Base-by-base conservation (phyloP, 2,329 filamentous ascomycete genomes). In the Aaosphaeria arxii region DNA sequence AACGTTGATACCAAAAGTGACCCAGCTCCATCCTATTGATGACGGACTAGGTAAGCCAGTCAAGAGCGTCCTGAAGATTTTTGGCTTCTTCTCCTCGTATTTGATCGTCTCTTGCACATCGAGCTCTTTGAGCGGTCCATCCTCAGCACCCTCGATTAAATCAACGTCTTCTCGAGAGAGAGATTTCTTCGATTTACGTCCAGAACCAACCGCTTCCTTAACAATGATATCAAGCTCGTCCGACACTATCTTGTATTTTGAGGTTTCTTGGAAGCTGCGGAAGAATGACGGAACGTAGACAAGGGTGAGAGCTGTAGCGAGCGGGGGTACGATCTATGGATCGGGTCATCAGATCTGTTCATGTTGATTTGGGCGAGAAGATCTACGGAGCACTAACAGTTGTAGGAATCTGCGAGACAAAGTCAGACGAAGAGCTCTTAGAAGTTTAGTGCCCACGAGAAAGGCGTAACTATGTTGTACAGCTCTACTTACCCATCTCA, bases 21-120 rank as follows among this genome's bases (percentile, higher is more conserved):
- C 57, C 42, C 82, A 71, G 17, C 88, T 92, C 58, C 85, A 78
- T 24, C 85, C 59, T 9, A 81, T 74, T 44, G 84, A 89, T n/a
- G 77, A 79, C 5, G 87, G 81, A 58, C 84, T 90, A 1, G 94
- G 92, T 0, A 86, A 73, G 4, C 94, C 94, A 3, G 83, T 83
- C 28, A 95, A 71, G 5, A 97, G 74, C 3, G 89, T 88, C 54
- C 78, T 80, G 55, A 87, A 72, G 1, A 81, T 72, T 24, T 77
- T 76, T 2, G 81, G 69, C 9, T 80, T 74, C 57, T 81, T 81
- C 61, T 85, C 76, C 44, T 80, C 74, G 11, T 87, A 58, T 7
- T 83, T 63, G 4, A 88, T 70, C 1, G 79, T 85, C 64, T 91
- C 86, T 48, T 83, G 66, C 28, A 89, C 73, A 30, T 83, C 78